Conservation (phyloP, 768 basidiomycete species). For the Nevesoporus exiguus region DNA sequence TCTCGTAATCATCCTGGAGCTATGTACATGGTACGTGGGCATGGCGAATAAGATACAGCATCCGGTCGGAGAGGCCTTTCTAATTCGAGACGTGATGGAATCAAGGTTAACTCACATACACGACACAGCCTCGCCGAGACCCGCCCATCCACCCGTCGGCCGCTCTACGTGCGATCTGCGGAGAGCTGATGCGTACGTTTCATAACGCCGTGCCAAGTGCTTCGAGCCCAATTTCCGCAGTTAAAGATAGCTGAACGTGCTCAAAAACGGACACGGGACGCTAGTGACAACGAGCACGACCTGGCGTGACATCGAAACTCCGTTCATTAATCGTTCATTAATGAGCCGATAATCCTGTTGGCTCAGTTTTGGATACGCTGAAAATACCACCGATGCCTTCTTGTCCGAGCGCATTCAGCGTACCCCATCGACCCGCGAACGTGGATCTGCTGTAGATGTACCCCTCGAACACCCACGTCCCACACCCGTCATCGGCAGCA, state of each 20-base stretch:
- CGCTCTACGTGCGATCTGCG: constrained; percentile 17
- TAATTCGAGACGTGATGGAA: constrained; percentile 13
- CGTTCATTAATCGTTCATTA: constrained; percentile 29
- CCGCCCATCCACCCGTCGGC: constrained; percentile 2
- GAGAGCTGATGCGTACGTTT: constrained; percentile 1
- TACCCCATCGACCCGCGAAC: constrained; percentile 54
- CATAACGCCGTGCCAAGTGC: constrained; percentile 14
- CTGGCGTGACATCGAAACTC: constrained; percentile 13
- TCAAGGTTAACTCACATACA: constrained; percentile 21
- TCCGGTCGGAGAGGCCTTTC: constrained; percentile 6
- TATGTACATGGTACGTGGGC: constrained; percentile 9
- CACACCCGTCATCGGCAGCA: constrained; percentile 36
- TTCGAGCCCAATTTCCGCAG: constrained; percentile 24
- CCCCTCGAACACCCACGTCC: constrained; percentile 58
- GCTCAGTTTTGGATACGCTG: constrained; percentile 47
- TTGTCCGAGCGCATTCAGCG: constrained; percentile 32
- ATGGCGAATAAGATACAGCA: constrained; percentile 5
- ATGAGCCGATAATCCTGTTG: constrained; percentile 28
- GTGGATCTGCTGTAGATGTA: constrained; percentile 45
- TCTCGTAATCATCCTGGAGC: constrained; percentile 16
- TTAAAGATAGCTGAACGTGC: constrained; percentile 10
- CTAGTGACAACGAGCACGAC: not conserved
- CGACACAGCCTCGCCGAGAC: constrained; percentile 12
- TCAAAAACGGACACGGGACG: constrained; percentile 1
- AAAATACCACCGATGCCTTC: constrained; percentile 51